These are phyloP conservation scores for Onygena corvina DNA, from an alignment of 2,329 filamentous ascomycete species.

Conservation along the genomic window DNA sequence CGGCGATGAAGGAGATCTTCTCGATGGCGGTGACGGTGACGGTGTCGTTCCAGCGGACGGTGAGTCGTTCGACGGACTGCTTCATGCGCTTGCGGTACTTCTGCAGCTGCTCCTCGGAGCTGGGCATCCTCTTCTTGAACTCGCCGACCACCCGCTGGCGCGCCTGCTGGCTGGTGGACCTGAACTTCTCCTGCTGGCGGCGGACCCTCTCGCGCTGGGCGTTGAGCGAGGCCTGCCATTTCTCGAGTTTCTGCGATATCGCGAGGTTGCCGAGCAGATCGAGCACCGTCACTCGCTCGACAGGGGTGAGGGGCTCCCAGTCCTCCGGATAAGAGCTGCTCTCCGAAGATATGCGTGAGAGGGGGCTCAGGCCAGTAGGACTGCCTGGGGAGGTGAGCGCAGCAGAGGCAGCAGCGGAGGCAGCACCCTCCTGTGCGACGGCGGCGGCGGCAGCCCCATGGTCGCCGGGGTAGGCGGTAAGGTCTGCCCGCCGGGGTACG, in stretches of 20 bases:
- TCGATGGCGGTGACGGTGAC: conserved; percentile 79
- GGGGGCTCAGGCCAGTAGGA: conserved; percentile 9
- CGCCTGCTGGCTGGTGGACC: conserved; percentile 63
- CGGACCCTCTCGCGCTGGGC: conserved; percentile 76
- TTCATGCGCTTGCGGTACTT: conserved; percentile 83
- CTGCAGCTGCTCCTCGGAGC: conserved; percentile 82
- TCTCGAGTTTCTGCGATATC: conserved; percentile 79
- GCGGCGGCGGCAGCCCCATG: conserved; percentile 1
- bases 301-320: conserved; percentile 72
- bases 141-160: conserved; percentile 84
- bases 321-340: conserved; percentile 76
- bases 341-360: conserved; percentile 58
- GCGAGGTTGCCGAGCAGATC: conserved; percentile 90
- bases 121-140: conserved; percentile 74
- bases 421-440: neutral
- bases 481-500: conserved; percentile 3
- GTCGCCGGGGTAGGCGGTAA: neutral
- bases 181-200: conserved; percentile 67
- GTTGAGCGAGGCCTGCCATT: conserved; percentile 69
- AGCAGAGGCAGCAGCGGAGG: neutral
- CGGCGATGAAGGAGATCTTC: conserved; percentile 91
- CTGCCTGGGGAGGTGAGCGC: neutral
- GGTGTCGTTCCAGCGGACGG: conserved; percentile 75
- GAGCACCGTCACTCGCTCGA: conserved; percentile 82
- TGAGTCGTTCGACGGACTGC: conserved; percentile 74